Base-by-base conservation (phyloP, 495 filamentous ascomycete genomes). In the Penicillium egyptiacum region DNA sequence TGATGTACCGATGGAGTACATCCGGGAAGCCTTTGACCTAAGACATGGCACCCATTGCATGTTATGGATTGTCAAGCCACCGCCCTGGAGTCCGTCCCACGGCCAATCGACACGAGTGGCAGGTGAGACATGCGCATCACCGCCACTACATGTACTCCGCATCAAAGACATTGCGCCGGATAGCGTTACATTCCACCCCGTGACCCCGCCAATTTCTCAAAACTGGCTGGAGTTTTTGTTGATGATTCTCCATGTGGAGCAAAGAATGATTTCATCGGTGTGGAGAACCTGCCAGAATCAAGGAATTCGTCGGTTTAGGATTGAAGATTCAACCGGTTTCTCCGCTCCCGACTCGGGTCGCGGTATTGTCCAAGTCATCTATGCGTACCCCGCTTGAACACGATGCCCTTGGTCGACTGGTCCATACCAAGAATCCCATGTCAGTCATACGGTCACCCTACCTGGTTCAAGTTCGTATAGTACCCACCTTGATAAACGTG, bases 121-220 rank as follows among this genome's bases (percentile, higher is more conserved):
- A 58, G 58, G 53, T 67, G 59, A 67, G 62, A 67, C 65, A 67
- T 67, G 50, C 57, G 55, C 65, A 67, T 67, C 58, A 57, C 43
- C 35, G 55, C 58, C 53, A 57, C 37, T 49, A 30, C 26, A 55
- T 54, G 22, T 53, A 57, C 53, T 56, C 53, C 56, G 56, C 61
- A 62, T 64, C 46, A 50, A 64, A 57, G 42, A 60, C 53, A 50
- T 53, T 50, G 10, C 53, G 52, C 5, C 50, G 45, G 48, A 30
- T 61, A 66, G 61, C 51, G 61, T 64, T 66, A 59, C 57, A 66
- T 60, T 39, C 44, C 44, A 63, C 50, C 55, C 47, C 46, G 33
- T 50, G 26, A 54, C 42, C 44, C 31, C 61, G 37, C 57, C 20
- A 50, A 52, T 50, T 43, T 26, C 49, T 62, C 17, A 46, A 55